Evolutionary conservation across 106 monocot genomes (phyloP).

Genomic region (Chionographis japonica): DNA sequence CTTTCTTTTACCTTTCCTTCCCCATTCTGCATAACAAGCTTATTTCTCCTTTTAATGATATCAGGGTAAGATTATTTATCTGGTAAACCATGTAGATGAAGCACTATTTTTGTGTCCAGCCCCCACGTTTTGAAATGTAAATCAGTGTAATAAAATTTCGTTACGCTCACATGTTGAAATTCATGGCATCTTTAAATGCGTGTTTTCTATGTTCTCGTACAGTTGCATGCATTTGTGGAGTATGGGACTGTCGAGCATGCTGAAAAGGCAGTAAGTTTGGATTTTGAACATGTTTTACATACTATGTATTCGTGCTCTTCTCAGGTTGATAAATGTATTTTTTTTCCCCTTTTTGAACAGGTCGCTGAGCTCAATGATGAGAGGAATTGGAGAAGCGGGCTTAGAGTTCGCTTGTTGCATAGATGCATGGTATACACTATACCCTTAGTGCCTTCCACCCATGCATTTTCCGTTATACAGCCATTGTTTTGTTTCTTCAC

Average conservation of each 20-base stretch:
- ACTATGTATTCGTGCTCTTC: background rate
- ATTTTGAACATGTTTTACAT: background rate
- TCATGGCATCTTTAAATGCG: background rate
- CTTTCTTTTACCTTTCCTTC: too few relatives aligned
- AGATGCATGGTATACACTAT: slow-evolving; percentile 63
- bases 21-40: too few relatives aligned
- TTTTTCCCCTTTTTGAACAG: slow-evolving; percentile 22
- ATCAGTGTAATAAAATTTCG: too few relatives aligned
- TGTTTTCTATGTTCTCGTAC: slow-evolving; percentile 3
- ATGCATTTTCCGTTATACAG: too few relatives aligned
- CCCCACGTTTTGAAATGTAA: background rate
- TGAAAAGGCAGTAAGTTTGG: slow-evolving; percentile 76
- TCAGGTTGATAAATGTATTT: background rate
- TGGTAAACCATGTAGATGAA: too few relatives aligned
- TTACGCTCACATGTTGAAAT: too few relatives aligned
- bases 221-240: slow-evolving; percentile 99
- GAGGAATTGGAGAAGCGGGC: slow-evolving; percentile 93
- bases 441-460: too few relatives aligned
- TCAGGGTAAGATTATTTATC: too few relatives aligned
- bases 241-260: slow-evolving; percentile 84
- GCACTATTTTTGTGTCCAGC: too few relatives aligned
- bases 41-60: too few relatives aligned
- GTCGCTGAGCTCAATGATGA: slow-evolving; percentile 74
- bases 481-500: too few relatives aligned
- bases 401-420: slow-evolving; percentile 73